phyloP scores from a whole-genome alignment of 352 stramenopile genomes.

The Globisporangium orthogonon region DNA sequence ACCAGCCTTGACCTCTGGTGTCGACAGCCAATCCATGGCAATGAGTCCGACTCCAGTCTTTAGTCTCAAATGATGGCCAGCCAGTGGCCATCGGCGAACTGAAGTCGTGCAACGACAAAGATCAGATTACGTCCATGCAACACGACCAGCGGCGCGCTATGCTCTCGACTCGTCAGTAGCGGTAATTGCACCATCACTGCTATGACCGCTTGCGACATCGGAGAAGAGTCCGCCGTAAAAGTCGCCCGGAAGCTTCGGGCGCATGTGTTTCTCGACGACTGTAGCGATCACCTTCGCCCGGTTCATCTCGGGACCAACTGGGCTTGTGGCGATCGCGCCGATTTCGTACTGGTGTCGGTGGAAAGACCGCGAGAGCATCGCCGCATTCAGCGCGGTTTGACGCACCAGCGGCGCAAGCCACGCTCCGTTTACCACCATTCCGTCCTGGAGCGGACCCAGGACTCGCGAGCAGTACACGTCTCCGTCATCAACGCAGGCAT shows the following conservation, averaged over 20 bases:
- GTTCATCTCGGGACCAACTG: slow-evolving; percentile 61
- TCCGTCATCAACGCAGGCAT: slow-evolving; percentile 69
- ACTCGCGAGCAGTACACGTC: slow-evolving; percentile 80
- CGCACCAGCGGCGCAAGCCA: slow-evolving; percentile 80
- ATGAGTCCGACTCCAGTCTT: too few relatives aligned
- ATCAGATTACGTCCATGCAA: too few relatives aligned
- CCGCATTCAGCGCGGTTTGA: slow-evolving; percentile 78
- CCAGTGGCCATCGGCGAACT: too few relatives aligned
- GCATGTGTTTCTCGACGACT: slow-evolving; percentile 78
- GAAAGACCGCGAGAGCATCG: slow-evolving; percentile 59
- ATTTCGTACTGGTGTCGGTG: slow-evolving; percentile 74
- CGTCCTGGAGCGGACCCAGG: slow-evolving; percentile 73
- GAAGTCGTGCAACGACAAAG: too few relatives aligned
- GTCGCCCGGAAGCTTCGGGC: slow-evolving; percentile 73
- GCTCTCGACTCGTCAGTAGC: too few relatives aligned
- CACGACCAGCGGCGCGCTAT: too few relatives aligned
- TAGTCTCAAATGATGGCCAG: too few relatives aligned
- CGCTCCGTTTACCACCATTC: slow-evolving; percentile 77
- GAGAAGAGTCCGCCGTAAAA: slow-evolving; percentile 83
- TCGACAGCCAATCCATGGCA: too few relatives aligned
- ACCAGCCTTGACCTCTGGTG: too few relatives aligned
- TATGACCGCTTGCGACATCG: slow-evolving; percentile 22
- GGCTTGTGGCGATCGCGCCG: slow-evolving; percentile 52
- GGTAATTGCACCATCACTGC: too few relatives aligned
- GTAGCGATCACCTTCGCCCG: slow-evolving; percentile 63